phyloP scores from a whole-genome alignment of 2,329 filamentous ascomycete genomes.

The Metarhizium album region DNA sequence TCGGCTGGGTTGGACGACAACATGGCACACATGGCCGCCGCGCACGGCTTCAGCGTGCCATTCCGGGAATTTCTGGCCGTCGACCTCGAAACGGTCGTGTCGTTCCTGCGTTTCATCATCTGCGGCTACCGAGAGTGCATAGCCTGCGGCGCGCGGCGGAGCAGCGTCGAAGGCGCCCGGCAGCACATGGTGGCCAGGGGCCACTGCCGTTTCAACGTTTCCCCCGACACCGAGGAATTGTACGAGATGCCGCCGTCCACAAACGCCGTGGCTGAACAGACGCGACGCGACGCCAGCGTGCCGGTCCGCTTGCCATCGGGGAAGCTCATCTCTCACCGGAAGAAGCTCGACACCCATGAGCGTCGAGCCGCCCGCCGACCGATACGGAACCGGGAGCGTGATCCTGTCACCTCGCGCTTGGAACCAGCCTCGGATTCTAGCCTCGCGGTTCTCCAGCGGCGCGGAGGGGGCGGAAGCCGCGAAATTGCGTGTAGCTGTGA shows the following conservation, averaged over 20 bases:
- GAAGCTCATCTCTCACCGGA: constrained; percentile 20
- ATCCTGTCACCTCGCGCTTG: background rate
- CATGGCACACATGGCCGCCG: constrained; percentile 36
- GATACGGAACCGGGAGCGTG: background rate
- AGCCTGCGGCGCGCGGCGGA: constrained; percentile 33
- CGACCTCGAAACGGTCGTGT: constrained; percentile 33
- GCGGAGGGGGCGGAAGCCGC: constrained; percentile 1
- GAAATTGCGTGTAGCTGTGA: constrained; percentile 8
- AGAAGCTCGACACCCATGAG: constrained; percentile 4
- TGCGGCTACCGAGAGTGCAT: constrained; percentile 39
- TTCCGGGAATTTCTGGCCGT: constrained; percentile 28
- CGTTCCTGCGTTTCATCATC: constrained; percentile 38
- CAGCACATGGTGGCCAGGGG: constrained; percentile 41
- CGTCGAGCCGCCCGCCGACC: constrained; percentile 5
- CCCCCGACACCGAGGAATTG: constrained; percentile 29
- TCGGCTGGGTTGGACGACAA: constrained; percentile 24
- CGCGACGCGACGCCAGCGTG: background rate
- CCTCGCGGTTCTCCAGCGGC: constrained; percentile 1
- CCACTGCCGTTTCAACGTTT: constrained; percentile 33
- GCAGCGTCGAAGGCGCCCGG: constrained; percentile 32
- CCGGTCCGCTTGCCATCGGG: constrained; percentile 22
- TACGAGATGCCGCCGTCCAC: constrained; percentile 20
- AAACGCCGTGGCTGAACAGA: background rate
- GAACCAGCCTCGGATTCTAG: background rate
- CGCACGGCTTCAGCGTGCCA: constrained; percentile 36